Percentiles rank a stretch among this genome's conserved stretches.
These are phyloP conservation scores for Lasiosphaeria ovina DNA, from an alignment of 495 filamentous ascomycete genomes.

Conservation along the genomic window DNA sequence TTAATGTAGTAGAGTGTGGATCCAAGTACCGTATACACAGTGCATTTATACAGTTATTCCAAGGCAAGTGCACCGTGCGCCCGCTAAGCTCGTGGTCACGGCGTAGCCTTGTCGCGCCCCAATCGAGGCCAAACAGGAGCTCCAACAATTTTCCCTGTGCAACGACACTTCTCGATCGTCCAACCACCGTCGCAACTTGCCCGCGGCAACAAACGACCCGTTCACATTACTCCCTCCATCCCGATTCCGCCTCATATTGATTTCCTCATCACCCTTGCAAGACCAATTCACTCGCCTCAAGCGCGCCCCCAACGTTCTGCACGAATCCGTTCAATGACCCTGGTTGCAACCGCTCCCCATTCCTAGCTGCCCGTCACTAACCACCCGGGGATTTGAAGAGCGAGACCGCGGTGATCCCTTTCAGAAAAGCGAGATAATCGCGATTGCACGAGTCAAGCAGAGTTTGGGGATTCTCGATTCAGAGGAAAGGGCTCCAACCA, in stretches of 20 bases:
- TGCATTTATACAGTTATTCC: too few relatives aligned
- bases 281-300: background rate
- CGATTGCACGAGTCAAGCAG: slow-evolving; percentile 13
- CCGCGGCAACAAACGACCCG: background rate
- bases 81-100: background rate
- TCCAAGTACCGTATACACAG: too few relatives aligned
- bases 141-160: slow-evolving; percentile 12
- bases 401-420: background rate
- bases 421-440: background rate
- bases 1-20: too few relatives aligned
- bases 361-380: background rate
- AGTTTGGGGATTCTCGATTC: slow-evolving; percentile 7
- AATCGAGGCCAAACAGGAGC: slow-evolving; percentile 12
- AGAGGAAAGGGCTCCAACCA: slow-evolving; percentile 3
- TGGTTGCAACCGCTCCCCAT: background rate
- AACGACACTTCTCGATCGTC: slow-evolving; percentile 3
- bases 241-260: background rate
- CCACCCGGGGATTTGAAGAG: background rate
- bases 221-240: background rate
- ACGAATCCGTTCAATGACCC: background rate
- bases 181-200: background rate
- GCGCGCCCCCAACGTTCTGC: background rate
- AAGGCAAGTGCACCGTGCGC: too few relatives aligned
- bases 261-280: background rate
- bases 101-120: slow-evolving; percentile 20